phyloP scores from a whole-genome alignment of 768 basidiomycete species.

The Rossbeevera mucosa region DNA sequence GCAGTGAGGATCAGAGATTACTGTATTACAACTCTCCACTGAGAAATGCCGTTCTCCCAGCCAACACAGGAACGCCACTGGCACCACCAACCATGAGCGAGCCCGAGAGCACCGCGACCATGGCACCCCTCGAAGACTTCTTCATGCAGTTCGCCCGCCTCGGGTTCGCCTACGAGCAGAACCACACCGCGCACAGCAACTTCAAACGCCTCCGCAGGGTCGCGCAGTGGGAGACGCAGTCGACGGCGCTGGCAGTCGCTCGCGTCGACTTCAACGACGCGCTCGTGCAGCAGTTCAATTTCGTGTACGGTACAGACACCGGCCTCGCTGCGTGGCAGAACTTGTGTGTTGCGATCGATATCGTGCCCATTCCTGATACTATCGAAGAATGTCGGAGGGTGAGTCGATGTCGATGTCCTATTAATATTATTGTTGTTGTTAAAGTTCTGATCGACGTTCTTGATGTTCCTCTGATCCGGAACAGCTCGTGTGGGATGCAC shows the following conservation, averaged over 20 bases:
- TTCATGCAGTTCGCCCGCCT: constrained; percentile 17
- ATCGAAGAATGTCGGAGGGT: constrained; percentile 18
- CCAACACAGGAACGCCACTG: neutral
- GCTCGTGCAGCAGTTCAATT: constrained; percentile 24
- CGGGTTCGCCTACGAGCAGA: constrained; percentile 12
- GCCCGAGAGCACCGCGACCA: neutral
- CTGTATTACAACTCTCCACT: neutral
- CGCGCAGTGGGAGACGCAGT: neutral
- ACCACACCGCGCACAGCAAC: constrained; percentile 18
- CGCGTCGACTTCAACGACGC: constrained; percentile 15
- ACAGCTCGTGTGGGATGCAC: constrained; percentile 23
- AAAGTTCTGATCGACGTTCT: neutral
- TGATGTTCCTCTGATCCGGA: neutral
- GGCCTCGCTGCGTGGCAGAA: constrained; percentile 22
- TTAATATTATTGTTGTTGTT: neutral
- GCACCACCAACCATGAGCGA: neutral
- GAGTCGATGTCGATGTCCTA: neutral
- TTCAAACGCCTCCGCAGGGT: constrained; percentile 13
- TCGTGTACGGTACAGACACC: constrained; percentile 16
- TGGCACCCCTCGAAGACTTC: constrained; percentile 23
- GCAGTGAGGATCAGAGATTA: neutral
- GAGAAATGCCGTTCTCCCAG: neutral
- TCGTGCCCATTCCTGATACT: constrained; percentile 18
- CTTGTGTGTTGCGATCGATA: constrained; percentile 19
- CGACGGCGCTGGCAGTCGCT: neutral